A percentile compares a stretch with the other conserved stretches of the same genome.
Evolutionary conservation across 2,329 filamentous ascomycete genomes (phyloP).

Genomic region (Aspergillus sp.): DNA sequence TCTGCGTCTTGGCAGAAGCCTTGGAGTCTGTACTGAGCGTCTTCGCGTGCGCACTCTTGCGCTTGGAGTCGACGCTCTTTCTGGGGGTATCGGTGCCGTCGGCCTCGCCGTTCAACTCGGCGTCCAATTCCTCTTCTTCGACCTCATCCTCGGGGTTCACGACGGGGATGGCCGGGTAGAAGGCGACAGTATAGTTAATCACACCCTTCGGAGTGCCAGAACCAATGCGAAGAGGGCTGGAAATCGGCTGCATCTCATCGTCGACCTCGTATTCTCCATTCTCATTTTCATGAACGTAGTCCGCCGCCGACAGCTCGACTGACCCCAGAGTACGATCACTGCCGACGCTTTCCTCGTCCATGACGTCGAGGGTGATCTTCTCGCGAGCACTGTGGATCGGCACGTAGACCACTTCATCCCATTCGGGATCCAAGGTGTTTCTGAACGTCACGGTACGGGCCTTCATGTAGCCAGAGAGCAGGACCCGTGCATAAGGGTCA

Average conservation of each 20-base stretch:
- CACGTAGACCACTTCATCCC: conserved; percentile 93
- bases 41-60: conserved; percentile 27
- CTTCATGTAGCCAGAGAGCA: conserved; percentile 88
- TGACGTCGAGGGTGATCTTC: conserved; percentile 84
- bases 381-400: conserved; percentile 84
- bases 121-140: conserved; percentile 49
- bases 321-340: conserved; percentile 86
- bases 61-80: conserved; percentile 31
- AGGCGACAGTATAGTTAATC: conserved; percentile 78
- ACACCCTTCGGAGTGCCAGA: conserved; percentile 74
- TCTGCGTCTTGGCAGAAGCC: conserved; percentile 27
- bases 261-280: conserved; percentile 77
- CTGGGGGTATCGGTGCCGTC: conserved; percentile 16
- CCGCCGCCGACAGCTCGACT: conserved; percentile 71
- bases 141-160: conserved; percentile 75
- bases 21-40: conserved; percentile 30
- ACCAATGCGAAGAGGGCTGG: conserved; percentile 69
- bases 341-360: conserved; percentile 92
- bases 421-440: conserved; percentile 93
- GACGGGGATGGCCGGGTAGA: conserved; percentile 86
- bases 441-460: conserved; percentile 91
- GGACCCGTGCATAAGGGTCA: conserved; percentile 85
- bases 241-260: conserved; percentile 68
- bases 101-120: conserved; percentile 30
- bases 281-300: conserved; percentile 76